Conservation (phyloP, 2,329 filamentous ascomycete genomes). For the Fusarium robinianum region DNA sequence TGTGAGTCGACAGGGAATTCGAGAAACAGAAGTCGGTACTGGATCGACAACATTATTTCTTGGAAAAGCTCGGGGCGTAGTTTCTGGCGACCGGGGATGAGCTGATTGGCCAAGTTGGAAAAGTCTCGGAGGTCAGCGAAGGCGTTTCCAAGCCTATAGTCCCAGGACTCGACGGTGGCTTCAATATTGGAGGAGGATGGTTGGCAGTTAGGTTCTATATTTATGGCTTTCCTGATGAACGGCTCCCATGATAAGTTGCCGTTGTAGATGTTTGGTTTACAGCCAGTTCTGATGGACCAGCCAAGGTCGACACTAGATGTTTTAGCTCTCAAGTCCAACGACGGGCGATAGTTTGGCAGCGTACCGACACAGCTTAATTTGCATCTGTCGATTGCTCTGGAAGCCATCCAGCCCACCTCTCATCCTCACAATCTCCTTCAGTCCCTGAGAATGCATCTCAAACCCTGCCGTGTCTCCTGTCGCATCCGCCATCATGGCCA, state of each 20-base stretch:
- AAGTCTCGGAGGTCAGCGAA: constrained; percentile 41
- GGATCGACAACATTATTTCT: constrained; percentile 39
- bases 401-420: constrained; percentile 35
- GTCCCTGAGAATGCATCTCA: constrained; percentile 27
- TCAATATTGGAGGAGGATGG: constrained; percentile 6
- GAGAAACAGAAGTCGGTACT: constrained; percentile 38
- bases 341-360: neutral
- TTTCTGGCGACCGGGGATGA: constrained; percentile 27
- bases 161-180: constrained; percentile 18
- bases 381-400: constrained; percentile 31
- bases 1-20: constrained; percentile 16
- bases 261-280: constrained; percentile 30
- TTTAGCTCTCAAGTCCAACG: neutral
- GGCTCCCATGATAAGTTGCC: constrained; percentile 28
- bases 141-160: constrained; percentile 32
- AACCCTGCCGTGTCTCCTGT: constrained; percentile 25
- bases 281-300: constrained; percentile 34
- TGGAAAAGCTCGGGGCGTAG: constrained; percentile 36
- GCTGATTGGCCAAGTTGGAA: constrained; percentile 31
- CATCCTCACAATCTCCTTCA: constrained; percentile 34
- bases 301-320: constrained; percentile 34
- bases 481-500: constrained; percentile 33
- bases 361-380: constrained; percentile 39
- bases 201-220: constrained; percentile 4
- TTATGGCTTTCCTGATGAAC: too few relatives aligned